phyloP scores from a whole-genome alignment of 1,139 yeast genomes.

The Debaryomycetaceae sp. region DNA sequence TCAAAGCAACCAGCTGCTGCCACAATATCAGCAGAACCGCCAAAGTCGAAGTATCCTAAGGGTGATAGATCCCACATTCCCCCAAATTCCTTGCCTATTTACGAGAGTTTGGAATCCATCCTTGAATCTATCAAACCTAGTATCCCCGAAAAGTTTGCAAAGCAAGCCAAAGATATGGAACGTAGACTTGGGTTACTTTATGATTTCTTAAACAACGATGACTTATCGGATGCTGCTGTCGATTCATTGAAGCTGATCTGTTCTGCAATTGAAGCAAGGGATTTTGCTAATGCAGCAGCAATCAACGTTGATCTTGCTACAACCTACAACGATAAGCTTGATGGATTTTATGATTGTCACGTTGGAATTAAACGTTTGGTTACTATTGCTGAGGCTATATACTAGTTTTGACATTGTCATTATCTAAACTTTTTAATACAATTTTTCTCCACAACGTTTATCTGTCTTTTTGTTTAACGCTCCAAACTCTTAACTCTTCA shows the following conservation, averaged over 20 bases:
- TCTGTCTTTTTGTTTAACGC: background rate
- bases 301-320: slow-evolving; percentile 61
- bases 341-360: slow-evolving; percentile 65
- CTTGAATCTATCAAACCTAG: slow-evolving; percentile 64
- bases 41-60: slow-evolving; percentile 48
- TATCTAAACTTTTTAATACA: background rate
- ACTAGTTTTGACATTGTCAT: background rate
- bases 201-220: slow-evolving; percentile 77
- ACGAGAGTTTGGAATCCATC: slow-evolving; percentile 49
- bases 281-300: slow-evolving; percentile 58
- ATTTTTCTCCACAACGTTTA: slow-evolving; percentile 1
- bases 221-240: slow-evolving; percentile 57
- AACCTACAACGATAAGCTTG: slow-evolving; percentile 69
- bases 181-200: slow-evolving; percentile 74
- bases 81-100: slow-evolving; percentile 55
- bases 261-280: slow-evolving; percentile 47
- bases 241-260: slow-evolving; percentile 51
- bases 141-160: slow-evolving; percentile 70
- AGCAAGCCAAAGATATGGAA: slow-evolving; percentile 78
- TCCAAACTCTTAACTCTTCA: background rate
- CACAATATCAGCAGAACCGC: slow-evolving; percentile 11
- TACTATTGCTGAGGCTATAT: slow-evolving; percentile 59
- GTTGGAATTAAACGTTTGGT: slow-evolving; percentile 87
- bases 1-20: slow-evolving; percentile 17
- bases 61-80: slow-evolving; percentile 77